Base-by-base conservation (phyloP, 2,329 filamentous ascomycete species). In the Verruconis gallopava region DNA sequence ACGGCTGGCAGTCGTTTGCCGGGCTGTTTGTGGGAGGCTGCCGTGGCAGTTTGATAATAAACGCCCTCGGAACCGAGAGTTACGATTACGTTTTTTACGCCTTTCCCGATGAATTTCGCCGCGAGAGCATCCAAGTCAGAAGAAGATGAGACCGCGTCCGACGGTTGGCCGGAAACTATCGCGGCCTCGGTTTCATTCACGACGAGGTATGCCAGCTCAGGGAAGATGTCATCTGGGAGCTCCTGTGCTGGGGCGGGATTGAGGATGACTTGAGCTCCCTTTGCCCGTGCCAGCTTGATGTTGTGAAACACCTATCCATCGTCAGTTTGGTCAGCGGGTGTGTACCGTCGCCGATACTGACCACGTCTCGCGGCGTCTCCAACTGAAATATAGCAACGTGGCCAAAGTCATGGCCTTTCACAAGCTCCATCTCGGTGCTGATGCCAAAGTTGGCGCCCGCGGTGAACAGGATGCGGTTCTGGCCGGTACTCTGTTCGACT, bases 141-240 rank as follows among this genome's bases (percentile, higher is more conserved):
- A 30, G 60, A 52, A 49, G 57, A 56, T 3, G 56, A 56, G 14
- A 51, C 42, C 19, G 45, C 47, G 33, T 49, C 33, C 45, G 55
- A 9, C 48, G 53, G 38, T 53, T 51, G 65, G 2, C 73, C 75
- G 0, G 75, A 77, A 42, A 93, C 70, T 38, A 88, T 73, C 5
- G 78, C 73, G 2, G 86, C 84, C 64, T 95, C 88, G 1, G 81
- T 91, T 66, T 95, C 88, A 55, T 96, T 95, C 52, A 95, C 74
- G 39, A 95, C 75, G 34, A 95, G 68, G 53, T 93, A 85, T 33
- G 77, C 76, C 21, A 95, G 70, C 1, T 73, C 74, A 4, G 58
- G 51, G 55, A 82, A 91, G 5, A 75, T 77, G 20, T 74, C 68
- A 1, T 67, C 66, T 1, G 84, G 85, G 3, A 94, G 62, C 5